phyloP scores from a whole-genome alignment of 2,329 filamentous ascomycete genomes.

The Cladosporium sp. region DNA sequence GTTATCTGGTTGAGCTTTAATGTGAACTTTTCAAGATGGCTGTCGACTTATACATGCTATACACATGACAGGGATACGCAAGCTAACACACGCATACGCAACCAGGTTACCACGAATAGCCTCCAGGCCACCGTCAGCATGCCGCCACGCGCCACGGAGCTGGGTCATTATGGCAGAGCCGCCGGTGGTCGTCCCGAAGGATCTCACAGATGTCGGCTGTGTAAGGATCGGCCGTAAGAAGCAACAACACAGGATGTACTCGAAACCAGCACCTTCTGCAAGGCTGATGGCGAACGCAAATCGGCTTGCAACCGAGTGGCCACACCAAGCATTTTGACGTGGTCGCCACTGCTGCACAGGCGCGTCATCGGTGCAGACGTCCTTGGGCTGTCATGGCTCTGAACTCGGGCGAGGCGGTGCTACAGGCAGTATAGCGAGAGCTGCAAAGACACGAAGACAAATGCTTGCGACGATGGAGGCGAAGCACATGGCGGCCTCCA shows the following conservation, averaged over 20 bases:
- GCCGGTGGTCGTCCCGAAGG: background rate
- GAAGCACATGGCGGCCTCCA: background rate
- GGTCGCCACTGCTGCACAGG: background rate
- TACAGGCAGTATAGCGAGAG: background rate
- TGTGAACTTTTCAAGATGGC: background rate
- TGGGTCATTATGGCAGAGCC: slow-evolving; percentile 1
- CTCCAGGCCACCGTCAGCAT: slow-evolving; percentile 2
- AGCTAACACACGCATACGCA: slow-evolving; percentile 1
- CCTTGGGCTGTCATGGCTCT: background rate
- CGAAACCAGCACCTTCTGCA: background rate
- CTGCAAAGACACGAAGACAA: background rate
- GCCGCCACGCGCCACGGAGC: background rate
- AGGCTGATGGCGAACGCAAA: background rate
- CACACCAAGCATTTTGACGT: background rate
- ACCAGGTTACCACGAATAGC: background rate
- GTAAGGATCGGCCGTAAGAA: background rate
- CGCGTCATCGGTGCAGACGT: background rate
- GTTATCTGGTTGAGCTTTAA: background rate
- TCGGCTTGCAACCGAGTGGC: background rate
- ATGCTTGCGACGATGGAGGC: background rate
- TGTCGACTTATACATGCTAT: background rate
- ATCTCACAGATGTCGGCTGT: background rate
- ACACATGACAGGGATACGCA: background rate
- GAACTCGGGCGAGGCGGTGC: background rate
- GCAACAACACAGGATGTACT: background rate